These are phyloP conservation scores for Penicillium sp. DNA, from an alignment of 2,329 filamentous ascomycete genomes.

Conservation along the genomic window DNA sequence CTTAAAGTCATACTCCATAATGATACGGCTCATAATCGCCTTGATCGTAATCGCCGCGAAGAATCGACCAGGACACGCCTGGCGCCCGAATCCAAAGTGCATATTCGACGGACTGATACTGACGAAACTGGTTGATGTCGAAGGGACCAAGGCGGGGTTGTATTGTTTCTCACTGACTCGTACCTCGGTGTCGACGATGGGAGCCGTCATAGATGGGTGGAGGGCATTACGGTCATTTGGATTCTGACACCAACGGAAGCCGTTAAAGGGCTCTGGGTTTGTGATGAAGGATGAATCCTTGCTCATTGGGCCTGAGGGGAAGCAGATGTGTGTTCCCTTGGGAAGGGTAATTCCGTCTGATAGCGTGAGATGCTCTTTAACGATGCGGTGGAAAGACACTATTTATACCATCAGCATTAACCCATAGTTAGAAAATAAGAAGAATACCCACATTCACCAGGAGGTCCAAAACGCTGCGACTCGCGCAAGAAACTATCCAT, in stretches of 20 bases:
- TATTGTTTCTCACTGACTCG: not conserved
- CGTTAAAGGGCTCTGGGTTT: slow-evolving; percentile 23
- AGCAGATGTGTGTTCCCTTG: slow-evolving; percentile 26
- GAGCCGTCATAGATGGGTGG: not conserved
- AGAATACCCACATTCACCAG: slow-evolving; percentile 23
- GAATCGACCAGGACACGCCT: slow-evolving; percentile 26
- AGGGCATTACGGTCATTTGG: slow-evolving; percentile 11
- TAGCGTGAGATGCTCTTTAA: slow-evolving; percentile 22
- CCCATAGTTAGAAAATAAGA: too few relatives aligned
- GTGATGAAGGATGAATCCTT: slow-evolving; percentile 23
- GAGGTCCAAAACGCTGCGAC: slow-evolving; percentile 28
- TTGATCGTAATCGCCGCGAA: slow-evolving; percentile 24
- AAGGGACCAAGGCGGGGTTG: not conserved
- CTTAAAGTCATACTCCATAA: slow-evolving; percentile 30
- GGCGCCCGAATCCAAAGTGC: slow-evolving; percentile 28
- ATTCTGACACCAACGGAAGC: slow-evolving; percentile 28
- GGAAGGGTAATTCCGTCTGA: slow-evolving; percentile 25
- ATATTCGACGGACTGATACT: slow-evolving; percentile 19
- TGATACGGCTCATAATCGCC: slow-evolving; percentile 26
- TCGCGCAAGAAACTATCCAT: slow-evolving; percentile 32
- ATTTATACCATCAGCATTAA: not conserved
- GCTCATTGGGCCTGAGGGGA: slow-evolving; percentile 28
- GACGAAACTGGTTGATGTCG: slow-evolving; percentile 16
- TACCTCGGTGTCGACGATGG: not conserved
- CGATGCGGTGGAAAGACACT: slow-evolving; percentile 30